phyloP scores from a whole-genome alignment of 2,329 filamentous ascomycete species.

The Aspergillus eucalypticola region DNA sequence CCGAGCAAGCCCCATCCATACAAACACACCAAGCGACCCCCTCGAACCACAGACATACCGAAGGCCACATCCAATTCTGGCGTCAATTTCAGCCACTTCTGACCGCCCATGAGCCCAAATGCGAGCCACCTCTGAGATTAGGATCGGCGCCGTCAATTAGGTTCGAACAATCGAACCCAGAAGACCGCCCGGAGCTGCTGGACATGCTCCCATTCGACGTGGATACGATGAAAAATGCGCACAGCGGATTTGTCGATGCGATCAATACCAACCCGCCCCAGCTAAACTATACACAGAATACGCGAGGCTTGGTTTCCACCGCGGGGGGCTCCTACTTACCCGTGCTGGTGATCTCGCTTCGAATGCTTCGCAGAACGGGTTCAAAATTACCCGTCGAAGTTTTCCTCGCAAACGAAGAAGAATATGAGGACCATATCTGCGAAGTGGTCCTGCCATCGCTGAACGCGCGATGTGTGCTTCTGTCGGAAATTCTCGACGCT shows the following conservation, averaged over 20 bases:
- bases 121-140: slow-evolving; percentile 29
- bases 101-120: slow-evolving; percentile 32
- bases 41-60: neutral
- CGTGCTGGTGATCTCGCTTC: slow-evolving; percentile 46
- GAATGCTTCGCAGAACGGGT: slow-evolving; percentile 48
- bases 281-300: slow-evolving; percentile 37
- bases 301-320: slow-evolving; percentile 50
- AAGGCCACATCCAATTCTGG: slow-evolving; percentile 36
- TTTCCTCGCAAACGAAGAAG: slow-evolving; percentile 43
- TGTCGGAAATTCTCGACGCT: slow-evolving; percentile 44
- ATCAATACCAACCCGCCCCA: slow-evolving; percentile 29
- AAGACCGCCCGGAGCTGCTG: slow-evolving; percentile 34
- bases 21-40: neutral
- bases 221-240: slow-evolving; percentile 34
- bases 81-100: slow-evolving; percentile 34
- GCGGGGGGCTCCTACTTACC: slow-evolving; percentile 47
- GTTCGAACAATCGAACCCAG: slow-evolving; percentile 29
- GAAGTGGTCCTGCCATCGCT: slow-evolving; percentile 45
- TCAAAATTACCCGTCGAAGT: slow-evolving; percentile 49
- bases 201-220: slow-evolving; percentile 32
- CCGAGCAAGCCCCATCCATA: neutral
- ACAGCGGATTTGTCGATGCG: slow-evolving; percentile 36
- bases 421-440: slow-evolving; percentile 47
- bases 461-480: slow-evolving; percentile 47
- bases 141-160: slow-evolving; percentile 28